Conservation (phyloP, 2,329 filamentous ascomycete species). For the Cyclaneusma minus region DNA sequence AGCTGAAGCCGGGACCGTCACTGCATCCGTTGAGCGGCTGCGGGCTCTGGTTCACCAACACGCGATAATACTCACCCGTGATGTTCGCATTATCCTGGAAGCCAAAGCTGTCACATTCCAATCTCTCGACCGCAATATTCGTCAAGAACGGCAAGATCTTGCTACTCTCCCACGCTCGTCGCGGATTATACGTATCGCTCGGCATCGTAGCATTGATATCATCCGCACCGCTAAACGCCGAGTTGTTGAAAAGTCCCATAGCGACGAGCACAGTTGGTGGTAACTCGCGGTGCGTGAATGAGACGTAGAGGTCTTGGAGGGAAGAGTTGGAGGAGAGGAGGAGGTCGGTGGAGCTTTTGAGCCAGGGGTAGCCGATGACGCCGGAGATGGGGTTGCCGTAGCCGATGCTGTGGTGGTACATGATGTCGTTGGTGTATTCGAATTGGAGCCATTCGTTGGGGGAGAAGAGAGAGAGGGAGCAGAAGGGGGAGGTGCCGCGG, state of each 20-base stretch:
- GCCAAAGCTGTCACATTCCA: constrained; percentile 33
- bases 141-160: constrained; percentile 35
- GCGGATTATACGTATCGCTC: constrained; percentile 28
- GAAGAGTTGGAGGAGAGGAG: constrained; percentile 20
- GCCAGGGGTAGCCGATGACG: constrained; percentile 33
- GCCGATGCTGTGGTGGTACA: constrained; percentile 34
- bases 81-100: no score
- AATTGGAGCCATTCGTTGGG: constrained; percentile 31
- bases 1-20: constrained; percentile 34
- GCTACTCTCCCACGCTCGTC: constrained; percentile 32
- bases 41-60: constrained; percentile 33
- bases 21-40: constrained; percentile 30
- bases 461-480: constrained; percentile 25
- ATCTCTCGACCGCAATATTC: constrained; percentile 35
- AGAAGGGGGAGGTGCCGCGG: constrained; percentile 29
- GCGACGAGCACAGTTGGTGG: constrained; percentile 36
- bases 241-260: constrained; percentile 38
- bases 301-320: constrained; percentile 33
- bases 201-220: constrained; percentile 35
- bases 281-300: constrained; percentile 37
- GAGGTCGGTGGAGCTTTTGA: constrained; percentile 30
- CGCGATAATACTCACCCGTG: constrained; percentile 28
- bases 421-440: constrained; percentile 32
- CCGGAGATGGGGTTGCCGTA: constrained; percentile 31
- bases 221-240: constrained; percentile 26